Conservation (phyloP, 495 filamentous ascomycete species). For the Talaromyces adpressus region DNA sequence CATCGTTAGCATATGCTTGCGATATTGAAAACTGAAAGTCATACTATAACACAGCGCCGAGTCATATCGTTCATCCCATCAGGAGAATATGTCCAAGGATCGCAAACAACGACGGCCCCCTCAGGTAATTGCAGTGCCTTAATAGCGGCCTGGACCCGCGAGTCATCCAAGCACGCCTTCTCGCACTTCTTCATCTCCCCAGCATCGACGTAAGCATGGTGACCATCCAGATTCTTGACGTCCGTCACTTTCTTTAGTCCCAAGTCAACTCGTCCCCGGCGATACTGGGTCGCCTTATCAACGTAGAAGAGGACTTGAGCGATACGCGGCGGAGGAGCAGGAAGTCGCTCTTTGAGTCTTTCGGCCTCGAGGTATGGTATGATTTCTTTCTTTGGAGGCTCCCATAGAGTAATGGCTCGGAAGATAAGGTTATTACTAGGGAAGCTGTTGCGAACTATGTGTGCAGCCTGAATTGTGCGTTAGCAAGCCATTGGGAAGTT, state of each 20-base stretch:
- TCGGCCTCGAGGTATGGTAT: slow-evolving; percentile 18
- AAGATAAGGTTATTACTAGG: slow-evolving; percentile 4
- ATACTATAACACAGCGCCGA: slow-evolving; percentile 19
- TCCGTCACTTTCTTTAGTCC: background rate
- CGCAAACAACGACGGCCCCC: slow-evolving; percentile 22
- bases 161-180: slow-evolving; percentile 18
- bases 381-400: slow-evolving; percentile 21
- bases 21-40: background rate
- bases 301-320: slow-evolving; percentile 16
- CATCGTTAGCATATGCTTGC: too few species aligned
- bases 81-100: slow-evolving; percentile 33
- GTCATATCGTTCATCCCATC: slow-evolving; percentile 34
- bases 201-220: slow-evolving; percentile 24
- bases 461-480: background rate
- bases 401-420: slow-evolving; percentile 19
- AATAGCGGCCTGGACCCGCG: slow-evolving; percentile 17
- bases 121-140: slow-evolving; percentile 21
- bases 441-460: background rate
- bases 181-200: slow-evolving; percentile 25
- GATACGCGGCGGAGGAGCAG: slow-evolving; percentile 10
- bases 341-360: background rate
- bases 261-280: background rate
- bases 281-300: slow-evolving; percentile 7
- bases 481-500: background rate
- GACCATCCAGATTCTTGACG: slow-evolving; percentile 12